These are phyloP conservation scores for Diaporthe citri DNA, from an alignment of 2,329 filamentous ascomycete species.

Conservation along the genomic window DNA sequence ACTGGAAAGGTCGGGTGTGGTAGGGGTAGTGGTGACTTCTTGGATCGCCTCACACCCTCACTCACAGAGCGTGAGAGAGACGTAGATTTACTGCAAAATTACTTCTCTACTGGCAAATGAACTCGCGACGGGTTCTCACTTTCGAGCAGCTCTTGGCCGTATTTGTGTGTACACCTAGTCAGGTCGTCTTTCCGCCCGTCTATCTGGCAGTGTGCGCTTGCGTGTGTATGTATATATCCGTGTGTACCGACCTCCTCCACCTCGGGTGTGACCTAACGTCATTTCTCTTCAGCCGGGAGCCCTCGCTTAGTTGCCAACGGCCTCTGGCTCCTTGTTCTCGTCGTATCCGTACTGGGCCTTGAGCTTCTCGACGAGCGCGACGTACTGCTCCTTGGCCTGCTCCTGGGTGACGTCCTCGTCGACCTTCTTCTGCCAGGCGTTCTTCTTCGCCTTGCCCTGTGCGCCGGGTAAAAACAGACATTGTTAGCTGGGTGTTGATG, in stretches of 20 bases:
- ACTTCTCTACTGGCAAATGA: background rate
- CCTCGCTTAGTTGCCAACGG: conserved; percentile 53
- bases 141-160: conserved; percentile 1
- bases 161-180: conserved; percentile 1
- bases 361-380: conserved; percentile 77
- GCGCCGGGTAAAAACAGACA: background rate
- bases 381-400: conserved; percentile 82
- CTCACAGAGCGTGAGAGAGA: background rate
- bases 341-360: conserved; percentile 79
- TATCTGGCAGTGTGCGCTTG: conserved; percentile 23
- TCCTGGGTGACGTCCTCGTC: conserved; percentile 73
- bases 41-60: background rate
- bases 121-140: background rate
- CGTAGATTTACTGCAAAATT: background rate
- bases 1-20: conserved; percentile 68
- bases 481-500: conserved; percentile 31
- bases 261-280: background rate
- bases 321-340: conserved; percentile 72
- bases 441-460: conserved; percentile 84
- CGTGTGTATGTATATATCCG: conserved; percentile 13
- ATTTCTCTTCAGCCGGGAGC: background rate
- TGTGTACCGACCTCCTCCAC: background rate
- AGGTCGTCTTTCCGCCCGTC: conserved; percentile 1
- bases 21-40: conserved; percentile 19
- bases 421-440: conserved; percentile 79